Conservation (phyloP, 2,329 filamentous ascomycete genomes). For the Aspergillus felis region DNA sequence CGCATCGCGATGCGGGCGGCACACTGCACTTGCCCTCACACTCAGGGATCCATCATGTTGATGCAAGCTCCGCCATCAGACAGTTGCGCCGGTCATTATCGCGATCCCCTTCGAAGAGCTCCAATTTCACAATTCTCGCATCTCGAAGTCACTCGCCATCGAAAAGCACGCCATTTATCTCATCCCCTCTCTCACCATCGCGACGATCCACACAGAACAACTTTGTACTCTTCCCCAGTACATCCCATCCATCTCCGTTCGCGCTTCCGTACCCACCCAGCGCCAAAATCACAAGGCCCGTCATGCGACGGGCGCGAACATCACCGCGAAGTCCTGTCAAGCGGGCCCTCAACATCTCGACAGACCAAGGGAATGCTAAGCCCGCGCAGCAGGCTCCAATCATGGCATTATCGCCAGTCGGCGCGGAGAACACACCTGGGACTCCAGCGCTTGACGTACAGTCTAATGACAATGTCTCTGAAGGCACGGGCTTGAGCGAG, state of each 20-base stretch:
- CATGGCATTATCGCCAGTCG: conserved; percentile 24
- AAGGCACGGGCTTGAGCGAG: conserved; percentile 39
- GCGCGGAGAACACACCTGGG: conserved; percentile 44
- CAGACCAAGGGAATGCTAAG: conserved; percentile 67
- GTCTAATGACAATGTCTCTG: conserved; percentile 18
- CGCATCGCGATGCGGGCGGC: conserved; percentile 58
- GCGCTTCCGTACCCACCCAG: conserved; percentile 64
- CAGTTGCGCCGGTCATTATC: conserved; percentile 84
- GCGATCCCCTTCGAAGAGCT: conserved; percentile 81
- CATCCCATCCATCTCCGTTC: conserved; percentile 50
- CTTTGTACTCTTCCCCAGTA: conserved; percentile 47
- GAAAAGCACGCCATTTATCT: conserved; percentile 45
- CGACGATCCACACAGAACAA: conserved; percentile 51
- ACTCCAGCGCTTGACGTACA: conserved; percentile 26
- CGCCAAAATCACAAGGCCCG: conserved; percentile 54
- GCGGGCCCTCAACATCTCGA: conserved; percentile 66
- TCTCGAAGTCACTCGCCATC: conserved; percentile 50
- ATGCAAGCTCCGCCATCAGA: conserved; percentile 75
- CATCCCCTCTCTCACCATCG: conserved; percentile 57
- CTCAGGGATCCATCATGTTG: conserved; percentile 75
- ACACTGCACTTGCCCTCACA: conserved; percentile 85
- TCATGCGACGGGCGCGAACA: conserved; percentile 52
- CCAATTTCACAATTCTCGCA: conserved; percentile 62
- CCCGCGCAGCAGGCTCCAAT: conserved; percentile 48
- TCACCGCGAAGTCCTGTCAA: conserved; percentile 80